phyloP scores from a whole-genome alignment of 2,329 filamentous ascomycete genomes.

The Cadophora malorum region DNA sequence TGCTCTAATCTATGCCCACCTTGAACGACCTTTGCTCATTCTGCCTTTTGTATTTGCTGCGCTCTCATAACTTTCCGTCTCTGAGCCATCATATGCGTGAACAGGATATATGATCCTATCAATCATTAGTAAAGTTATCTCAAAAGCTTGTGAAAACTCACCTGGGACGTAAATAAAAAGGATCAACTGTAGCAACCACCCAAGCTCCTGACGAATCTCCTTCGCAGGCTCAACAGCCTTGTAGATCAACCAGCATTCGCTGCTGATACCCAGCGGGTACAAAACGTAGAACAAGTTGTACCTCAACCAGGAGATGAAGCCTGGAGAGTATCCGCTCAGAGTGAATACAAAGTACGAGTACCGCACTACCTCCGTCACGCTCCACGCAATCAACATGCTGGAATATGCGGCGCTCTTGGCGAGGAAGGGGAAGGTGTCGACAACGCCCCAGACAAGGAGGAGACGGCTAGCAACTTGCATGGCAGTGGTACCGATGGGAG shows the following conservation, averaged over 20 bases:
- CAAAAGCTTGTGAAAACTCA: slow-evolving; percentile 51
- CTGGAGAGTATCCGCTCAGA: slow-evolving; percentile 67
- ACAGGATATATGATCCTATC: slow-evolving; percentile 75
- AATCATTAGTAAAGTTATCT: slow-evolving; percentile 31
- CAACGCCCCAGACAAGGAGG: slow-evolving; percentile 87
- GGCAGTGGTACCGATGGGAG: slow-evolving; percentile 81
- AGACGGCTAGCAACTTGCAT: slow-evolving; percentile 92
- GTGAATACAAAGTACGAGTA: slow-evolving; percentile 90
- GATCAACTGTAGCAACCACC: slow-evolving; percentile 67
- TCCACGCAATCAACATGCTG: slow-evolving; percentile 87
- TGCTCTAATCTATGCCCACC: neutral
- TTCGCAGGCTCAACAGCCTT: slow-evolving; percentile 67
- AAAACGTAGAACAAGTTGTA: slow-evolving; percentile 94
- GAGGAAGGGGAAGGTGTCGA: slow-evolving; percentile 73
- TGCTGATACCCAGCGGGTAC: slow-evolving; percentile 89
- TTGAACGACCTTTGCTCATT: slow-evolving; percentile 22
- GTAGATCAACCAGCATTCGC: slow-evolving; percentile 84
- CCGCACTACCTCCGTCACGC: slow-evolving; percentile 87
- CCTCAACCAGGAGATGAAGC: slow-evolving; percentile 76
- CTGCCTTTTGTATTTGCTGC: slow-evolving; percentile 54
- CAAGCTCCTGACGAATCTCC: slow-evolving; percentile 56
- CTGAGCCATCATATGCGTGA: slow-evolving; percentile 95
- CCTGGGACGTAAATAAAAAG: slow-evolving; percentile 81
- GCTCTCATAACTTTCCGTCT: slow-evolving; percentile 77
- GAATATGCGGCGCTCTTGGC: slow-evolving; percentile 69